Evolutionary conservation across 129 eudicot species (phyloP).

Genomic region (Tagetes erecta): DNA sequence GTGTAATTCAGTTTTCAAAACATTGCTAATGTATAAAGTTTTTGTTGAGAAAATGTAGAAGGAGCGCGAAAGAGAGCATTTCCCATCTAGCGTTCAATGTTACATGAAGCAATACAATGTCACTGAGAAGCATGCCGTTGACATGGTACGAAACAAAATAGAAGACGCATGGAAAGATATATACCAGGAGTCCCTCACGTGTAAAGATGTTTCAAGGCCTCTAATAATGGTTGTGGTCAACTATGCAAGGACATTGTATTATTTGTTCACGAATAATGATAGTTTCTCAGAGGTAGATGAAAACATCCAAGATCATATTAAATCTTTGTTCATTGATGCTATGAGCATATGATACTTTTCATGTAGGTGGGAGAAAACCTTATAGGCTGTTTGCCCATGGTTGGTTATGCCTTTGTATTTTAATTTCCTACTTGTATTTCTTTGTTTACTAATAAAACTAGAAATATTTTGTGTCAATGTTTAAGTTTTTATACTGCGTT

Average conservation of each 20-base stretch:
- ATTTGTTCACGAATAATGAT: background rate
- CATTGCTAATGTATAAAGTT: too few relatives aligned
- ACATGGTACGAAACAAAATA: background rate
- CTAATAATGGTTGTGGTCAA: background rate
- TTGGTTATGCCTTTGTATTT: background rate
- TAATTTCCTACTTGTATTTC: too few relatives aligned
- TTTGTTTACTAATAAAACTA: too few relatives aligned
- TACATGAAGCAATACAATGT: slow-evolving; percentile 1
- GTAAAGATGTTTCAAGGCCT: slow-evolving; percentile 3
- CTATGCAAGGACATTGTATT: background rate
- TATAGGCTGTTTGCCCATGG: background rate
- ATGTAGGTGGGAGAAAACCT: background rate
- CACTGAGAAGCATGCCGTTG: background rate
- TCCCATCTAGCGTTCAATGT: background rate
- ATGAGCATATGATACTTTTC: background rate
- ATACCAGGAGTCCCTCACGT: background rate
- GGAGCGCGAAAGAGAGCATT: background rate
- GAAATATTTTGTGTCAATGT: too few relatives aligned
- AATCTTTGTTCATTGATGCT: background rate
- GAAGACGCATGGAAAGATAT: slow-evolving; percentile 2
- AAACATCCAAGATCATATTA: background rate
- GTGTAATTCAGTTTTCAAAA: too few relatives aligned
- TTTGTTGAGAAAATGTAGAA: background rate
- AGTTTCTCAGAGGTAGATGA: background rate
- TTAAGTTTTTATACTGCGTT: too few relatives aligned